A percentile compares a stretch with the other conserved stretches of the same genome.
Evolutionary conservation across 495 filamentous ascomycete species (phyloP).

Genomic region (Paragyromitra xinjiangensis): DNA sequence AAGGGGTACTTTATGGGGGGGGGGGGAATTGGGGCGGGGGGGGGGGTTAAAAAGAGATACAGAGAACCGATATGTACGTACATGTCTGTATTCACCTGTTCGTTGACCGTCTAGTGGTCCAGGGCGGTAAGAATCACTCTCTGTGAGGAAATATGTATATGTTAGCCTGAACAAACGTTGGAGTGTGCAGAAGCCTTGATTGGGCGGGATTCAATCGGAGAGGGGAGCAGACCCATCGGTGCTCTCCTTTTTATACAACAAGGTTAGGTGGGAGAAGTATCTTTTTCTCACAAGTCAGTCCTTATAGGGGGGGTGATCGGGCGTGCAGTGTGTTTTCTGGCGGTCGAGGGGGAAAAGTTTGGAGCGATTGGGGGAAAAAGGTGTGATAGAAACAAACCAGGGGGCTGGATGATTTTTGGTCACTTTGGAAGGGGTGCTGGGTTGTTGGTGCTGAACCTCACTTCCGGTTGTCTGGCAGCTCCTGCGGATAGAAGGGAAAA

Average conservation of each 20-base stretch:
- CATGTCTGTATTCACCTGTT: conserved; percentile 53
- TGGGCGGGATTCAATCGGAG: conserved; percentile 51
- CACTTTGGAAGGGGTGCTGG: conserved; percentile 54
- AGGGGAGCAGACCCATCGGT: conserved; percentile 54
- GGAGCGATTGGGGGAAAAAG: conserved; percentile 56
- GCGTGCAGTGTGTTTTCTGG: conserved; percentile 54
- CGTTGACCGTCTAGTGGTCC: conserved; percentile 52
- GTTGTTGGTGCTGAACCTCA: conserved; percentile 55
- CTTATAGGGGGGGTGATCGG: conserved; percentile 55
- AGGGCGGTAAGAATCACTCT: conserved; percentile 56
- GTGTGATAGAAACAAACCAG: conserved; percentile 59
- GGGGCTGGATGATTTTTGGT: conserved; percentile 57
- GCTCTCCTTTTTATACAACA: conserved; percentile 56
- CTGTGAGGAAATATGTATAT: conserved; percentile 47
- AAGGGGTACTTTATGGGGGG: conserved; percentile 56
- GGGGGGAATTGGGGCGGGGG: conserved; percentile 54
- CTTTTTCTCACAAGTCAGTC: conserved; percentile 52
- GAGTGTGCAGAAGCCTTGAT: conserved; percentile 49
- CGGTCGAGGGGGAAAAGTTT: conserved; percentile 54
- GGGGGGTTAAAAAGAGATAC: conserved; percentile 53
- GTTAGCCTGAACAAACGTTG: conserved; percentile 52
- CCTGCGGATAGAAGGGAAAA: conserved; percentile 53
- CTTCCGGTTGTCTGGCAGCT: conserved; percentile 51
- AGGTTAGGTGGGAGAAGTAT: conserved; percentile 55
- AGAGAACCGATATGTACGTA: conserved; percentile 50